Evolutionary conservation across 2,329 filamentous ascomycete genomes (phyloP), one percentile per base, ranked within the genome.

Genomic region (Colletotrichum ledebouriae): DNA sequence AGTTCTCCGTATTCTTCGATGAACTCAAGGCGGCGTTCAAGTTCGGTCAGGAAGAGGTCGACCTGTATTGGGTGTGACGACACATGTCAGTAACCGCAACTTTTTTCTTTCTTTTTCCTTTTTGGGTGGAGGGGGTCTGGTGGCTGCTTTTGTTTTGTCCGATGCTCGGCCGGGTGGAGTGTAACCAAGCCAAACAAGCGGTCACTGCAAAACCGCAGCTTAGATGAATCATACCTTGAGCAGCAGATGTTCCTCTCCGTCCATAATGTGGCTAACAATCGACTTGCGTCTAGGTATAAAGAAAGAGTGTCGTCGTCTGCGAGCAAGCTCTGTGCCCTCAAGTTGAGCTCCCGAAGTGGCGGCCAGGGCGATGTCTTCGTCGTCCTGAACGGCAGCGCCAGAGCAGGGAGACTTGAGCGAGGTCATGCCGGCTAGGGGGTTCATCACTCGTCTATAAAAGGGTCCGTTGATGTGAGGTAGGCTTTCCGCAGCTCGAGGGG

Each of bases 1-100:
- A 94, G 81, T 75, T 97, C 93, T 71, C 93, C 91, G 76, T 97
- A 97, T 71, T 88, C 90, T 80, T 99, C 96, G 53, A 98, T 87
- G 78, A 94, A 92, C 75, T 97, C 94, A 53, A 99, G 84, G 61
- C 95, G 89, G 72, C 92, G 87, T 80, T 97, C 94, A 49, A 99
- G 86, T 77, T 98, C 94, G 44, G 90, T 87, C 63, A 99, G 85
- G 78, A 97, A 96, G 58, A 92, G 81, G 76, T 96, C 93, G 58
- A 96, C 87, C 89, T 91, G 71, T 49, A 1, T 46, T 22, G 17
- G 55, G 39, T 57, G 34, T 41, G 15, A 33, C 49, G 1, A 53
- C 17, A 63, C 25, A 58, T 44, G 66, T 63, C 53, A 68, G 67
- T 41, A 44, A 13, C 52, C 56, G 20, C n/a, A n/a, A 17, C 13